Evolutionary conservation across 2,329 filamentous ascomycete species (phyloP), one percentile per base, ranked within the genome.

Genomic region (Monosporascus sp.): DNA sequence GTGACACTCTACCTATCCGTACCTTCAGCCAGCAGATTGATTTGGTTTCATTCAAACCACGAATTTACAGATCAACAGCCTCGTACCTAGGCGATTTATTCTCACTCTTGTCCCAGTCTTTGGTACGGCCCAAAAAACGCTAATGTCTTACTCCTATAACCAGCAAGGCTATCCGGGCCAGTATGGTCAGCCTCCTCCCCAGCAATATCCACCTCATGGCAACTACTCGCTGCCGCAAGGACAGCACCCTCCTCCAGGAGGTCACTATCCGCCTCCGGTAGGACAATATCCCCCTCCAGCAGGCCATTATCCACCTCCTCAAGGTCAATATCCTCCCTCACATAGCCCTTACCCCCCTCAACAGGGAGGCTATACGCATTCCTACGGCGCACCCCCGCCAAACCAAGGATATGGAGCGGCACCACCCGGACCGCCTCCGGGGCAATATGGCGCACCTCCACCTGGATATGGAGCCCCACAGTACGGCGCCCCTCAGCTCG

Each of bases 361-460:
- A 53, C 63, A 67, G 53, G 59, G 55, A 27, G 50, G 54, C 34
- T 56, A 58, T 22, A 24, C 68, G 38, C 61, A 67, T 46, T 61
- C 61, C 17, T 70, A 73, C 53, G 70, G 70, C 40, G 68, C 69
- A 20, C 71, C 72, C 22, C 63, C 69, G 41, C 64, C 66, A 6
- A 64, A 63, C 47, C 62, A 61, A 22, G 61, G 57, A 27, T 72
- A 75, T 51, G 68, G 71, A n/a, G 55, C 60, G 50, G 60, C 60
- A 52, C 61, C 61, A 26, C 57, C 57, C 17, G 57, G 65, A 45
- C 64, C 61, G 16, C 58, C 63, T 50, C 61, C 62, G 27, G 62
- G 61, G 20, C 63, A 66, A 38, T 73, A 76, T 53, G 71, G 71
- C 47, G 68, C 68, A 3, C 71, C 71, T 20, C 67, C 69, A 22